These are phyloP conservation scores for Aspergillus persii DNA, from an alignment of 2,329 filamentous ascomycete genomes.

Conservation along the genomic window DNA sequence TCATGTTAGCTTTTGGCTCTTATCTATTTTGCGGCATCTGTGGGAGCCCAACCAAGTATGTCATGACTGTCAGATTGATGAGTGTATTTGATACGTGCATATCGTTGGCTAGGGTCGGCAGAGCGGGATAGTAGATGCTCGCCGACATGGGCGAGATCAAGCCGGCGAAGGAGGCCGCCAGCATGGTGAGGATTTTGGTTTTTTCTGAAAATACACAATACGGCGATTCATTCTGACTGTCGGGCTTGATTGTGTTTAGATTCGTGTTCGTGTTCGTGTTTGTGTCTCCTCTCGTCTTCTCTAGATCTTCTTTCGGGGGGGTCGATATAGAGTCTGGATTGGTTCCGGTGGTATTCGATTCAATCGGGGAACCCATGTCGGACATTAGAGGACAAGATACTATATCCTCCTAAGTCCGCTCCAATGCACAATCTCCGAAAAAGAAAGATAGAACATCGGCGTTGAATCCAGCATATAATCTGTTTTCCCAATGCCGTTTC, in stretches of 20 bases:
- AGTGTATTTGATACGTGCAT: constrained; percentile 39
- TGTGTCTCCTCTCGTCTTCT: not conserved
- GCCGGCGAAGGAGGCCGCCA: constrained; percentile 7
- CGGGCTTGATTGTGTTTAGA: not conserved
- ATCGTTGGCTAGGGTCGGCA: constrained; percentile 33
- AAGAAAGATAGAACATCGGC: not conserved
- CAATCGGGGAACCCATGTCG: not conserved
- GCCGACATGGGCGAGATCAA: constrained; percentile 27
- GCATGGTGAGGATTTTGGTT: constrained; percentile 3
- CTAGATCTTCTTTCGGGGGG: not conserved
- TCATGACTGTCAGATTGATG: constrained; percentile 50
- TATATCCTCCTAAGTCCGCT: too few relatives aligned
- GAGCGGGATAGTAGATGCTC: constrained; percentile 31
- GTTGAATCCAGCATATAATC: not conserved
- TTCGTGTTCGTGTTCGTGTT: not conserved
- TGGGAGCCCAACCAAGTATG: constrained; percentile 42
- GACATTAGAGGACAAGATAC: too few relatives aligned
- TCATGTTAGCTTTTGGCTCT: not conserved
- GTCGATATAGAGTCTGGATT: not conserved
- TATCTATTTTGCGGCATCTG: too few relatives aligned
- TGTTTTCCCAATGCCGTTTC: not conserved
- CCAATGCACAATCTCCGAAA: not conserved
- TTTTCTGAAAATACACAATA: constrained; percentile 5
- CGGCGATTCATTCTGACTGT: not conserved
- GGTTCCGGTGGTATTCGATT: not conserved